These are phyloP conservation scores for Pseudogymnoascus sp. DNA, from an alignment of 2,329 filamentous ascomycete species.

Conservation along the genomic window DNA sequence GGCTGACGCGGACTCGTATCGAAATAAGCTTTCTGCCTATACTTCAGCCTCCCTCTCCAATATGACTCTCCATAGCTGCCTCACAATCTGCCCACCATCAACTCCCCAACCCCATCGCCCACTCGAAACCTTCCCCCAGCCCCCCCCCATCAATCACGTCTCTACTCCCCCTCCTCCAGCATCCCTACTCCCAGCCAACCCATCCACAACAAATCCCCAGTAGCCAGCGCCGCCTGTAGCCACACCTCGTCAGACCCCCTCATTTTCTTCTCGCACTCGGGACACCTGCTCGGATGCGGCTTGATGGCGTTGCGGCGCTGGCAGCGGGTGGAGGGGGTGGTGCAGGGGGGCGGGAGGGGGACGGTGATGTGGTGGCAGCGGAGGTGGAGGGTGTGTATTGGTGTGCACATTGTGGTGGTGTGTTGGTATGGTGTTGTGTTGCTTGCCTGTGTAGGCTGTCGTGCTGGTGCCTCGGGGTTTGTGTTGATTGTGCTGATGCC, in stretches of 20 bases:
- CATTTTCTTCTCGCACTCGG: not conserved
- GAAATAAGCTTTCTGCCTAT: not conserved
- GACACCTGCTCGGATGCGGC: not conserved
- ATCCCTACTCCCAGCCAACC: not conserved
- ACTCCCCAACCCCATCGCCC: no score
- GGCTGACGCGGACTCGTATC: not conserved
- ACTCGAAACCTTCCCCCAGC: no score
- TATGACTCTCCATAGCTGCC: not conserved
- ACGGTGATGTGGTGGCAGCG: not conserved
- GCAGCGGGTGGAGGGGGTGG: not conserved
- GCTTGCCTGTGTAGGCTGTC: not conserved
- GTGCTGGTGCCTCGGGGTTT: not conserved
- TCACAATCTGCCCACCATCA: not conserved
- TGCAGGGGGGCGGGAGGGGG: not conserved
- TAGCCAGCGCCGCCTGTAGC: no score
- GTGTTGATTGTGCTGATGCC: not conserved
- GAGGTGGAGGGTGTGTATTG: constrained; percentile 3
- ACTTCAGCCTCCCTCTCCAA: not conserved
- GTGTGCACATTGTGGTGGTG: not conserved
- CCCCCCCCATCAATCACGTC: not conserved
- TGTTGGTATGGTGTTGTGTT: not conserved
- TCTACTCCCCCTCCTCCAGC: not conserved
- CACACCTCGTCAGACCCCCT: no score
- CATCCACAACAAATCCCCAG: not conserved
- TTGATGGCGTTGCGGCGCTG: not conserved